Evolutionary conservation across 1,139 yeast genomes (phyloP), one percentile per base, ranked within the genome.

Genomic region (Diutina pseudorugosa): DNA sequence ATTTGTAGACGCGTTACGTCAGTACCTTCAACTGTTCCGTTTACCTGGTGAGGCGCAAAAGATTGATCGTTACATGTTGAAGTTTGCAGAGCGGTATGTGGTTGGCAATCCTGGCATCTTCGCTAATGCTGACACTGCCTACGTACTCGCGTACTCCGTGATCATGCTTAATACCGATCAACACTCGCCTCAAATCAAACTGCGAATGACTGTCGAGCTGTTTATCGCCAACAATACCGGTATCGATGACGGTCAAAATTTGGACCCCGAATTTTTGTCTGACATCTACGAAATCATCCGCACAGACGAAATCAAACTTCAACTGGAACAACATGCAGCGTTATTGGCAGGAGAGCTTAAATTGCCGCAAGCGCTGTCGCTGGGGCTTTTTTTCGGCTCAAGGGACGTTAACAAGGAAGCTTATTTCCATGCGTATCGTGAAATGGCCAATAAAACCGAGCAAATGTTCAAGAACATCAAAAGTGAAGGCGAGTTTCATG

Each of bases 1-100:
- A 1, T 90, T 93, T 62, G 94, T 91, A 9, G 95, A 84, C 59
- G 95, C 98, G 0, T 73, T 94, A 71, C 79, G 98, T 60, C 72
- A 71, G 11, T 89, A 89, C 62, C 75, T 94, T 55, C 98, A 94
- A 65, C 76, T 83, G 48, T 94, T 94, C 68, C 77, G 98, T 64
- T 75, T 94, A 55, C 98, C 99, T 0, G 99, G 99, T 50, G 99
- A 94, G 69, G 91, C 97, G 1, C 99, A 94, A 68, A 93, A 93
- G 63, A 91, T 94, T 65, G 98, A 94, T 72, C 77, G 99, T 61
- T 89, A 83, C 63, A 89, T 94, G 96, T 78, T 93, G 62, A 93
- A 94, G 62, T 94, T 94, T 72, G 98, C 98, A 2, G 96, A 90
- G 65, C 76, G 95, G 59, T 94, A 85, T 62, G 83, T 84, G 42